A percentile compares a stretch with the other conserved stretches of the same genome.
phyloP scores from a whole-genome alignment of 345 rosid genomes.

The Citrus sp. region DNA sequence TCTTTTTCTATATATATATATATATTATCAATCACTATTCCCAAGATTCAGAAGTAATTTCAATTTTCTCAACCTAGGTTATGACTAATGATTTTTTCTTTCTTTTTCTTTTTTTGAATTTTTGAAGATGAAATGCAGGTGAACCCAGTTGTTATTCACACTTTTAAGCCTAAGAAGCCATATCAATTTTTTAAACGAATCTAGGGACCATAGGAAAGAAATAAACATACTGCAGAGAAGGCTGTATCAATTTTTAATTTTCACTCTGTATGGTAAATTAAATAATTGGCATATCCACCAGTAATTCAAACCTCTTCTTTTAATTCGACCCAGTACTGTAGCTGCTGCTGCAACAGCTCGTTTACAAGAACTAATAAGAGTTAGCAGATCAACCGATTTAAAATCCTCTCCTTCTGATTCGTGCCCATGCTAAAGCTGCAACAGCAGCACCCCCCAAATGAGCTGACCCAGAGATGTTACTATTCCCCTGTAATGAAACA shows the following conservation, averaged over 20 bases:
- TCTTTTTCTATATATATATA: too few relatives aligned
- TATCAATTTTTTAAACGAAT: too few relatives aligned
- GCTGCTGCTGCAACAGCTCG: neutral
- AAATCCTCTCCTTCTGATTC: constrained; percentile 60
- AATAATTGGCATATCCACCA: neutral
- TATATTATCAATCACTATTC: neutral
- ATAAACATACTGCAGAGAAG: neutral
- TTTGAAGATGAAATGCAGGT: too few relatives aligned
- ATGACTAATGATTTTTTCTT: neutral
- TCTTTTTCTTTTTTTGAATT: too few relatives aligned
- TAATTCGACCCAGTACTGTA: neutral
- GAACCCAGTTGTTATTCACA: too few relatives aligned
- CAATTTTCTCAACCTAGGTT: neutral
- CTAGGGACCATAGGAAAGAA: neutral
- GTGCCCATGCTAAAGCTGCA: constrained; percentile 76
- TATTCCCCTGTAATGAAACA: constrained; percentile 53
- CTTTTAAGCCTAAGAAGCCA: neutral
- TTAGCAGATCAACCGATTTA: constrained; percentile 13
- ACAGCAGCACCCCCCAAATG: constrained; percentile 96
- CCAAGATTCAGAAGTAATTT: neutral
- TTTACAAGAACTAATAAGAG: neutral
- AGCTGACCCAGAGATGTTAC: constrained; percentile 79
- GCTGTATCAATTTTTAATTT: neutral
- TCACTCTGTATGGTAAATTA: neutral
- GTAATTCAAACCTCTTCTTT: neutral